Conservation (phyloP, 2,329 filamentous ascomycete genomes). For the Talaromyces pinophilus region DNA sequence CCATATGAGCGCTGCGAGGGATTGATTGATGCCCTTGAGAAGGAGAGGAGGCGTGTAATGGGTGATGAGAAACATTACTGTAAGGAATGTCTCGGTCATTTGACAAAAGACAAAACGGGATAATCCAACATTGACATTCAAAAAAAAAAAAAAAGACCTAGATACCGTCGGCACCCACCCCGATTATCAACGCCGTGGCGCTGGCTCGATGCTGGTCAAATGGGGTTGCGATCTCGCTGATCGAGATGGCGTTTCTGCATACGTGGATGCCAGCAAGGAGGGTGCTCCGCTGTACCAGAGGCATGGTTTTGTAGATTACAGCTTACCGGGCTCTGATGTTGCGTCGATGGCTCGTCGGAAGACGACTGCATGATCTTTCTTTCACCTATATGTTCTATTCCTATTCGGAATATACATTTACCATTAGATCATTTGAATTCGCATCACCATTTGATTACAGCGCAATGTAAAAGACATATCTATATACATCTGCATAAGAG, state of each 20-base stretch:
- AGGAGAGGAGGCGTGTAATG: constrained; percentile 29
- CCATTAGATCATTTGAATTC: constrained; percentile 11
- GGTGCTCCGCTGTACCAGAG: constrained; percentile 44
- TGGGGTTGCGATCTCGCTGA: constrained; percentile 43
- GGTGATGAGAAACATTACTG: constrained; percentile 33
- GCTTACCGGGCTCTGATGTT: constrained; percentile 19
- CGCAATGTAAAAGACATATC: constrained; percentile 14
- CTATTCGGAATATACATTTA: constrained; percentile 14
- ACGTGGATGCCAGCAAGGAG: constrained; percentile 41
- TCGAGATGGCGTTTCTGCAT: constrained; percentile 37
- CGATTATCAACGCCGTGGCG: constrained; percentile 45
- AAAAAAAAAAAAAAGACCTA: constrained; percentile 36
- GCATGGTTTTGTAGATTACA: constrained; percentile 42
- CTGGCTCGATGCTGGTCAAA: constrained; percentile 42
- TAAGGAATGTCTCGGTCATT: constrained; percentile 22
- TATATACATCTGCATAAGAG: constrained; percentile 5
- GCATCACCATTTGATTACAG: constrained; percentile 10
- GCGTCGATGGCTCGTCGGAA: constrained; percentile 24
- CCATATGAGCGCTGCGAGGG: constrained; percentile 25
- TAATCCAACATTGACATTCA: constrained; percentile 8
- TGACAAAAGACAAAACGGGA: constrained; percentile 3
- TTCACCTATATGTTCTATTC: neutral
- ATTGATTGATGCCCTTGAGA: constrained; percentile 29
- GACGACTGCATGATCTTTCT: constrained; percentile 19
- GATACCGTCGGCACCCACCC: constrained; percentile 46